Evolutionary conservation across 495 filamentous ascomycete species (phyloP), one percentile per base, ranked within the genome.

Genomic region (Aspergillus funiculosus): DNA sequence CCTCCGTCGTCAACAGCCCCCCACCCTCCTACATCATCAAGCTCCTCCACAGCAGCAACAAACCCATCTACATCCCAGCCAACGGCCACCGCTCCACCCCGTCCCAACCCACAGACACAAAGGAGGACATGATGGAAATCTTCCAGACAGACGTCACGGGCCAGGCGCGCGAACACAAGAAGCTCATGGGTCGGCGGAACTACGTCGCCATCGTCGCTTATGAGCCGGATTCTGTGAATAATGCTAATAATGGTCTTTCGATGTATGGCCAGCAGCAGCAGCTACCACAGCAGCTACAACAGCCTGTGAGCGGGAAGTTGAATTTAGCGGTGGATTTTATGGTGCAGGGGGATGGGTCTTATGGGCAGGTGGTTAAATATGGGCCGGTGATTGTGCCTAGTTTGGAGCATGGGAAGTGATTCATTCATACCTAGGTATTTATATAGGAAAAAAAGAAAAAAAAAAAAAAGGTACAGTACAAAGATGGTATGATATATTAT

Each of bases 71-170:
- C 61, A 68, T 98, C 22, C 94, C 92, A 1, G 75, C 76, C 32
- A 98, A 98, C 64, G 94, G 94, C 14, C 85, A 94, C 60, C 83
- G 87, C 50, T 85, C 80, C 14, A 71, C 71, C 1, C 39, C 62
- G 0, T 57, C 56, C 14, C 61, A 67, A 18, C 70, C 71, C 0
- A 67, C 66, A 17, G 92, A 98, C 59, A 98, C 92, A 27, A 98
- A 98, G 63, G 92, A 98, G 65, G 92, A 98, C 61, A 98, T 98
- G 92, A 89, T 97, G 82, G 92, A 98, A 69, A 87, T 98, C 52
- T 98, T 98, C 76, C 83, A 90, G 60, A 82, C 76, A 6, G 92
- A 98, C 55, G 86, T 91, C 13, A 85, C 78, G 39, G 90, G 94
- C 10, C 70, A 78, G 20, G 68, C 80, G 1, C 74, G 94, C 18